Base-by-base conservation (phyloP, 2,329 filamentous ascomycete genomes). In the Penicillium sp. region DNA sequence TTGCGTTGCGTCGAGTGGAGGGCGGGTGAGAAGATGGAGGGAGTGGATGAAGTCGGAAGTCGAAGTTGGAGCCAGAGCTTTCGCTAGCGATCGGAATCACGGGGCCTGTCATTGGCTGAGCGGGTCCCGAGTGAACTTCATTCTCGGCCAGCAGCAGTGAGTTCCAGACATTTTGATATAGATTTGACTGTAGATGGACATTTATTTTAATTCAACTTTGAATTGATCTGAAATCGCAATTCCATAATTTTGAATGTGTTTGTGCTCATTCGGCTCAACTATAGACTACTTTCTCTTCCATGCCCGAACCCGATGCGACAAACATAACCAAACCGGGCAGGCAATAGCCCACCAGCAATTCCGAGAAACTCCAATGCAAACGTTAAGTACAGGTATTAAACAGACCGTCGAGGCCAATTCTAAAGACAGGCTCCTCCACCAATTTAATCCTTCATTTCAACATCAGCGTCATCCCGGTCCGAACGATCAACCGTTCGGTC, bases 401-500 rank as follows among this genome's bases (percentile, higher is more conserved):
- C 59, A 58, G 25, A 54, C 8, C 53, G 61, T 60, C 2, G 8
- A n/a, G 14, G 7, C 2, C 51, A 37, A 40, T 22, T 28, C 33
- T 51, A 13, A 19, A 30, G 28, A 26, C n/a, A 42, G 6, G 13
- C 35, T 22, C 10, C 45, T 30, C 48, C 22, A 16, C 11, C 33
- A 19, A 35, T 42, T 63, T 37, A 65, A 55, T 66, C 68, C 58
- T 62, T 81, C 87, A 89, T 89, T 56, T 84, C 78, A 35, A 89
- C 83, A 70, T 89, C 86, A 8, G 74, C 79, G 62, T 85, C 82
- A 7, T 73, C 67, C 63, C 69, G 71, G 35, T 49, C 62, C 64
- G 25, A 67, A 19, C 79, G 79, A 64, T 84, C 82, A 58, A 81
- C 79, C 73, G 84, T 83, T 71, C 70, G 72, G 60, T 87, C 85